These are phyloP conservation scores for Calocybe gangraenosa DNA, from an alignment of 768 basidiomycete genomes.

Conservation along the genomic window DNA sequence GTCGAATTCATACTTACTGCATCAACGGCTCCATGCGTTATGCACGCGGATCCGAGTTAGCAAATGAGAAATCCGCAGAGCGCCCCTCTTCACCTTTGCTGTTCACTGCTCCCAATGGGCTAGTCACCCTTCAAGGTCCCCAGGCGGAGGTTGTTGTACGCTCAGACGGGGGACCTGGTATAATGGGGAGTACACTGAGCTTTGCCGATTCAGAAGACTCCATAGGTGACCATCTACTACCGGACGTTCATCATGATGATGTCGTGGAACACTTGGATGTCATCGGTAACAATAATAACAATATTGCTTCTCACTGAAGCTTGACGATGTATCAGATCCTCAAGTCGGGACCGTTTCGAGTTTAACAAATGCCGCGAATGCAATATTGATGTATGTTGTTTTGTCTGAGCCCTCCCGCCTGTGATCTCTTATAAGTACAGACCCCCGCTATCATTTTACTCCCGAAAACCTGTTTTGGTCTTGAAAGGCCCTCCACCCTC, in stretches of 20 bases:
- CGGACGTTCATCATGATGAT: constrained; percentile 55
- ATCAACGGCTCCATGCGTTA: constrained; percentile 16
- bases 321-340: constrained; percentile 43
- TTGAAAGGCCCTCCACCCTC: constrained; percentile 41
- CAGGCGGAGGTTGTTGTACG: constrained; percentile 37
- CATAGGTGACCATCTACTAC: constrained; percentile 8
- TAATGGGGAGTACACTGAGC: constrained; percentile 43
- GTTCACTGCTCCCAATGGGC: constrained; percentile 18
- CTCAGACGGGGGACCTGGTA: constrained; percentile 31
- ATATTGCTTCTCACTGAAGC: background rate
- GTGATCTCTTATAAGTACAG: constrained; percentile 25
- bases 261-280: constrained; percentile 83
- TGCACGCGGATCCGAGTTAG: constrained; percentile 3
- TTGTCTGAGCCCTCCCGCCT: constrained; percentile 2
- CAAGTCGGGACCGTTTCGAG: constrained; percentile 71
- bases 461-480: constrained; percentile 62
- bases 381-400: constrained; percentile 56
- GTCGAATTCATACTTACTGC: constrained; percentile 33
- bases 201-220: constrained; percentile 8
- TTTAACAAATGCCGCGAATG: constrained; percentile 76
- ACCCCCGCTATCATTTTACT: constrained; percentile 68
- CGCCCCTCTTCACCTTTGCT: constrained; percentile 12
- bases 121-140: constrained; percentile 33
- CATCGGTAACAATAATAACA: constrained; percentile 45
- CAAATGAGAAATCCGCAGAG: constrained; percentile 8